Evolutionary conservation across 23 red algal species (phyloP).

Genomic region (Cyanidioschyzon merolae): DNA sequence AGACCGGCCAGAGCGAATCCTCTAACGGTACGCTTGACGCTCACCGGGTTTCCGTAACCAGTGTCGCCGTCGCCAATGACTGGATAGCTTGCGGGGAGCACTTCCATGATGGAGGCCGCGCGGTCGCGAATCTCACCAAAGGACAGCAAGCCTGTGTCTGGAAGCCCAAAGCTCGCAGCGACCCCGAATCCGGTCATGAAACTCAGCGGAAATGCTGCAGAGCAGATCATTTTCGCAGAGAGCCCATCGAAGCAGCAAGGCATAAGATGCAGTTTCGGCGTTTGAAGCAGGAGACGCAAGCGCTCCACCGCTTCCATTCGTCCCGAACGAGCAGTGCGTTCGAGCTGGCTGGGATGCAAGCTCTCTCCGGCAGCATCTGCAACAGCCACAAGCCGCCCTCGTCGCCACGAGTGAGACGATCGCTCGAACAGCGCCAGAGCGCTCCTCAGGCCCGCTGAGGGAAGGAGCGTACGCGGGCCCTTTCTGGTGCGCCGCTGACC

Average conservation of each 20-base stretch:
- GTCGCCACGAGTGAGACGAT: too few species aligned
- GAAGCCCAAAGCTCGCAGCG: conserved; percentile 52
- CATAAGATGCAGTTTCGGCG: conserved; percentile 34
- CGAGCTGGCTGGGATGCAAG: too few species aligned
- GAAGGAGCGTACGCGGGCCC: too few species aligned
- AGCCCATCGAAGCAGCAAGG: conserved; percentile 74
- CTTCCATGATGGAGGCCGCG: conserved; percentile 28
- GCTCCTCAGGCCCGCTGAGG: too few species aligned
- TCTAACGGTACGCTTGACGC: conserved; percentile 58
- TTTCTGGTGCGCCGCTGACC: too few species aligned
- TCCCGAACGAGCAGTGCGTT: not conserved
- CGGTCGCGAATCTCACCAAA: conserved; percentile 59
- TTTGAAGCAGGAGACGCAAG: conserved; percentile 15
- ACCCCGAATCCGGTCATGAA: conserved; percentile 85
- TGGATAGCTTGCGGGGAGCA: conserved; percentile 36
- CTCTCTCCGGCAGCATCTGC: too few species aligned
- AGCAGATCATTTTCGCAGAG: conserved; percentile 65
- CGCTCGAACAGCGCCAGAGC: too few species aligned
- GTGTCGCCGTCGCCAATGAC: conserved; percentile 81
- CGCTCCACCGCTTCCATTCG: not conserved
- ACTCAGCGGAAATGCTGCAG: conserved; percentile 51
- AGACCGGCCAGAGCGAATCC: conserved; percentile 55
- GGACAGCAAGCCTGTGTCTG: conserved; percentile 70
- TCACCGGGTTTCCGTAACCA: conserved; percentile 75
- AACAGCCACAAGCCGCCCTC: too few species aligned